Base-by-base conservation (phyloP, 2,329 filamentous ascomycete species). In the Reticulascus tulasneorum region DNA sequence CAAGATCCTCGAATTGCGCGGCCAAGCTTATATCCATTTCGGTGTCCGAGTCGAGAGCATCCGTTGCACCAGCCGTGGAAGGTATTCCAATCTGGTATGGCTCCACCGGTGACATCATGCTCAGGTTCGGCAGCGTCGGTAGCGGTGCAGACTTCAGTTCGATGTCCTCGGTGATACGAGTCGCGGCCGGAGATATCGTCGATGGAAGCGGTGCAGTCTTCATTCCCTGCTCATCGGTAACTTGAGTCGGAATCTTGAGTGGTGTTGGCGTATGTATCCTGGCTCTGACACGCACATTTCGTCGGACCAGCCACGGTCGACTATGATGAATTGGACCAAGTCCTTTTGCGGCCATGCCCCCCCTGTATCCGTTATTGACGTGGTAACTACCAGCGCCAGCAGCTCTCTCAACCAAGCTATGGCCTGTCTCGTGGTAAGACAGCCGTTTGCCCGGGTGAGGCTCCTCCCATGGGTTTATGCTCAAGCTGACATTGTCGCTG, bases 311-410 rank as follows among this genome's bases (percentile, higher is more conserved):
- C 30, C 36, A 50, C 7, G 48, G 38, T 25, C 45, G 51, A 21
- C 37, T 36, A 15, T 47, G 36, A 29, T 42, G 33, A 33, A 47
- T 47, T 43, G 54, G 52, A 47, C 46, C 45, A 40, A 52, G 55
- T 40, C 50, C 56, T 64, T 69, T 73, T 65, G 64, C 68, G 70
- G 69, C 63, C 69, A 67, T 66, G 64, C 59, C 63, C 62, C 57
- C 56, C 55, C 56, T 59, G 42, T 33, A 38, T 41, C 37, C 44
- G 42, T 38, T 33, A 7, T 29, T 32, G 11, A 32, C 16, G 32
- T 40, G 35, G 24, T 37, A 32, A 35, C 16, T 29, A 19, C 29
- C 33, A 33, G 26, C 20, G 20, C 26, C 23, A 22, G 37, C 34
- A 33, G 33, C 44, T 40, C 39, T 40, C 33, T 35, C 46, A 46